Percentiles rank a stretch among this genome's conserved stretches.
These are phyloP conservation scores for Pseudogymnoascus sp. DNA, from an alignment of 2,329 filamentous ascomycete genomes.

Conservation along the genomic window DNA sequence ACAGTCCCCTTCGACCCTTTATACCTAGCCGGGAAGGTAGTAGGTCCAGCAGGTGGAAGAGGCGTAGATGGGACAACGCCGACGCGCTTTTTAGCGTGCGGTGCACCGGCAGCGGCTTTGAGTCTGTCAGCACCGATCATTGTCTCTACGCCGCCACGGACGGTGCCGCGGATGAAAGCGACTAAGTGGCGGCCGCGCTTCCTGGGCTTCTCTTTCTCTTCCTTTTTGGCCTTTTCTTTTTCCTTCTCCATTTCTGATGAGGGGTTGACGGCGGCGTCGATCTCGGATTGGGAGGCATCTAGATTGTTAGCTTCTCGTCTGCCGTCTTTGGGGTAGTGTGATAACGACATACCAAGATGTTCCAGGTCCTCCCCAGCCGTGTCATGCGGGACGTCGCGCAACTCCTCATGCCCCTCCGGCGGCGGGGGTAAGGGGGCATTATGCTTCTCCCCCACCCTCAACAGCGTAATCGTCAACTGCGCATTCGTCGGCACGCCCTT, in stretches of 20 bases:
- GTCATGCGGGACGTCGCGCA: slow-evolving; percentile 20
- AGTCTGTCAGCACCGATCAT: slow-evolving; percentile 63
- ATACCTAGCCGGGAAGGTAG: slow-evolving; percentile 67
- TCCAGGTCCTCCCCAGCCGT: slow-evolving; percentile 45
- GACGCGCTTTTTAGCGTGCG: slow-evolving; percentile 60
- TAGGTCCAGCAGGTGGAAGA: slow-evolving; percentile 51
- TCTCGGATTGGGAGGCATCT: slow-evolving; percentile 23
- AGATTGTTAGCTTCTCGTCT: slow-evolving; percentile 13
- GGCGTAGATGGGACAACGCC: slow-evolving; percentile 52
- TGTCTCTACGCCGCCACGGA: slow-evolving; percentile 65
- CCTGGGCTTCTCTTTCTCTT: slow-evolving; percentile 15
- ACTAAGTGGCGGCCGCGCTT: slow-evolving; percentile 38
- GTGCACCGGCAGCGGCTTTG: slow-evolving; percentile 53
- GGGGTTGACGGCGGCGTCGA: slow-evolving; percentile 30
- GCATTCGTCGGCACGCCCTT: slow-evolving; percentile 81
- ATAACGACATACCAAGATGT: slow-evolving; percentile 38
- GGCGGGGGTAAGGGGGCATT: slow-evolving; percentile 61
- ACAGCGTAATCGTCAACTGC: slow-evolving; percentile 70
- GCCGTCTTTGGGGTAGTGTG: too few species aligned
- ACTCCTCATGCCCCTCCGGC: slow-evolving; percentile 32
- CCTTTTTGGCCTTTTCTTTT: slow-evolving; percentile 29
- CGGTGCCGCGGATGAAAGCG: slow-evolving; percentile 58
- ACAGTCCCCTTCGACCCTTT: slow-evolving; percentile 64
- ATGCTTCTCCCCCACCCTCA: slow-evolving; percentile 75
- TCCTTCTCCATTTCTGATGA: slow-evolving; percentile 33